phyloP scores from a whole-genome alignment of 2,329 filamentous ascomycete genomes.

The Colletotrichum camelliae region DNA sequence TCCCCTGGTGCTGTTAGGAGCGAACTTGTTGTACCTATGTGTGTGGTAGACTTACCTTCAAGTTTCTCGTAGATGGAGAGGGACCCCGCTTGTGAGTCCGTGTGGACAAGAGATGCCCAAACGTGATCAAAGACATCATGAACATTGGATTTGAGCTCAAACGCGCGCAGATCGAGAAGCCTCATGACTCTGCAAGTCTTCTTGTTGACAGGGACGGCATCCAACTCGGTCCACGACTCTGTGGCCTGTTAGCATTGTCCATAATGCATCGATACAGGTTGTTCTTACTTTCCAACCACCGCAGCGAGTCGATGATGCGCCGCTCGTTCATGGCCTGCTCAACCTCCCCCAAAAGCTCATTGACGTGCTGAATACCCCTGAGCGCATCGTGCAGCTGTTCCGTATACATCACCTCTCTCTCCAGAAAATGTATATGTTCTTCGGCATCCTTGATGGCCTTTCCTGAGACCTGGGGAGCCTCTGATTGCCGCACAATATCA shows the following conservation, averaged over 20 bases:
- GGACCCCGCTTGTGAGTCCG: slow-evolving; percentile 61
- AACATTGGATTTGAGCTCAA: slow-evolving; percentile 70
- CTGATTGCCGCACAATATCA: slow-evolving; percentile 80
- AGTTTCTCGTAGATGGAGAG: slow-evolving; percentile 61
- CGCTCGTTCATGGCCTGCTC: slow-evolving; percentile 61
- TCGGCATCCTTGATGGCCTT: slow-evolving; percentile 58
- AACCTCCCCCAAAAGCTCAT: slow-evolving; percentile 66
- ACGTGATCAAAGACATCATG: slow-evolving; percentile 69
- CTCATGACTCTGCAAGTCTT: slow-evolving; percentile 67
- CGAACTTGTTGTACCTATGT: not conserved
- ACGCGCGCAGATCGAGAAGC: slow-evolving; percentile 69
- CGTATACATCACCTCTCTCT: slow-evolving; percentile 64
- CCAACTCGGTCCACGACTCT: slow-evolving; percentile 65
- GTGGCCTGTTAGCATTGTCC: slow-evolving; percentile 27
- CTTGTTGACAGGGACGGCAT: slow-evolving; percentile 63
- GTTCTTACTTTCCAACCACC: slow-evolving; percentile 58
- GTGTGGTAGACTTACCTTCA: slow-evolving; percentile 47
- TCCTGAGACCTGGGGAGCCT: slow-evolving; percentile 62
- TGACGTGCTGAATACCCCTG: slow-evolving; percentile 59
- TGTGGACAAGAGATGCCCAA: slow-evolving; percentile 73
- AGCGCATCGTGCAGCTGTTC: slow-evolving; percentile 59
- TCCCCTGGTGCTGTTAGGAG: slow-evolving; percentile 43
- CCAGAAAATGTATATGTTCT: slow-evolving; percentile 60
- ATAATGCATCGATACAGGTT: no score
- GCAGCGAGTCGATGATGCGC: slow-evolving; percentile 61